Base-by-base conservation (phyloP, 257 asterid genomes). In the Oldenlandia corymbosa region DNA sequence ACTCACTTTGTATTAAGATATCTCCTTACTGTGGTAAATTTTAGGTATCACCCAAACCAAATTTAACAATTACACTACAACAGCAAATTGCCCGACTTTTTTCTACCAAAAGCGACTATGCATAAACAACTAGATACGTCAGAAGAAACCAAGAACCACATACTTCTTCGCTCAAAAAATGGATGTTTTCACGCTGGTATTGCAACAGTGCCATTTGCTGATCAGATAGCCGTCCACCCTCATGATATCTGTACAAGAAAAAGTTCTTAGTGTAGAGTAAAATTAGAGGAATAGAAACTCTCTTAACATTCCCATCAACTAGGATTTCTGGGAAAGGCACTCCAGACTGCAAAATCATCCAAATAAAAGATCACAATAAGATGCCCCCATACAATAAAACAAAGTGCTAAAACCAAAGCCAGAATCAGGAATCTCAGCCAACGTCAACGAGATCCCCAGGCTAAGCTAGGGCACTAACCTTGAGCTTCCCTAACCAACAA, bases 131-230 rank as follows among this genome's bases (percentile, higher is more conserved):
- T 17, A 46, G 13, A 58, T 31, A 52, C 50, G 27, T 56, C n/a
- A 57, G 13, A 37, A 62, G n/a, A n/a, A n/a, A n/a, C n/a, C n/a
- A n/a, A n/a, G n/a, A 28, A 57, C 13, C 55, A 55, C 53, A 69
- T 84, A 93, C 97, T 96, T 90, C 99, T 83, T 93, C 99, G 68
- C 95, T 87, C 57, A 93, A 79, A 78, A 93, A 93, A 84, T 93
- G 97, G 64, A 93, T 87, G 78, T 93, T 93, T 83, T 93, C 99
- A 61, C 93, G 91, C 80, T 93, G 99, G 80, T 93, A 90, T 67
- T 93, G 97, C 86, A 93, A 76, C 77, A 93, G 74, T 20, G 97
- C 97, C 99, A 93, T 93, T 83, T 93, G 99, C 82, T 89, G 99
- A 93, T 93, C 99, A 45, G 97, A 93, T 27, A 93, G 86, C 27